Percentiles rank a stretch among this genome's conserved stretches.
Conservation (phyloP, 352 stramenopile genomes). For the Phytopythium aichiense region DNA sequence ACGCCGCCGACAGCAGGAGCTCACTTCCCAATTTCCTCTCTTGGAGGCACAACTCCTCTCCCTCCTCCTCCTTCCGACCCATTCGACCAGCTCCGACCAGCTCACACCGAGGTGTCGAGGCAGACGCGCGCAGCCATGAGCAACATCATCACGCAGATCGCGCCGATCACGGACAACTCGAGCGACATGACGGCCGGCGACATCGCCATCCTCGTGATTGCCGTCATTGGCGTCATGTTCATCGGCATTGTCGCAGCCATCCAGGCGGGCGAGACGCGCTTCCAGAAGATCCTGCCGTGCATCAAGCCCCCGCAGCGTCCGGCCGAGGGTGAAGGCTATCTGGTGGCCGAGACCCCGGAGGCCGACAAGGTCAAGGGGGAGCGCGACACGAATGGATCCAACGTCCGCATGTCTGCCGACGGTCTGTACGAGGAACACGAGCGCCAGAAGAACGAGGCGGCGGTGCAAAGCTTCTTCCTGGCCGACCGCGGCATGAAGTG, state of each 20-base stretch:
- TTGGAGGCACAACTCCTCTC: not conserved
- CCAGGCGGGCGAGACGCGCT: constrained; percentile 28
- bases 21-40: constrained; percentile 4
- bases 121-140: not conserved
- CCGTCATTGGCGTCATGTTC: constrained; percentile 29
- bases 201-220: constrained; percentile 27
- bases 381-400: not conserved
- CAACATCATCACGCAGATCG: constrained; percentile 13
- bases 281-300: constrained; percentile 32
- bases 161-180: constrained; percentile 22
- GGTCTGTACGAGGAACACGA: constrained; percentile 15
- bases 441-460: constrained; percentile 26
- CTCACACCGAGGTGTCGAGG: not conserved
- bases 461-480: constrained; percentile 52
- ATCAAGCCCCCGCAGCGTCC: constrained; percentile 13
- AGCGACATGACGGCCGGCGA: constrained; percentile 27
- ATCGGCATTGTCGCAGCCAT: constrained; percentile 32
- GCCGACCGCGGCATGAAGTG: constrained; percentile 65
- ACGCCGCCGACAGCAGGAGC: not conserved
- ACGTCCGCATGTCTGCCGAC: not conserved
- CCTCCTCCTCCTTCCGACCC: no score
- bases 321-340: constrained; percentile 18
- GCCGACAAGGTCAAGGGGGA: constrained; percentile 19
- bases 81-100: not conserved
- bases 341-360: constrained; percentile 18